Percentiles rank a stretch among this genome's conserved stretches.
Conservation (phyloP, 2,329 filamentous ascomycete species). For the Fusarium sp. region DNA sequence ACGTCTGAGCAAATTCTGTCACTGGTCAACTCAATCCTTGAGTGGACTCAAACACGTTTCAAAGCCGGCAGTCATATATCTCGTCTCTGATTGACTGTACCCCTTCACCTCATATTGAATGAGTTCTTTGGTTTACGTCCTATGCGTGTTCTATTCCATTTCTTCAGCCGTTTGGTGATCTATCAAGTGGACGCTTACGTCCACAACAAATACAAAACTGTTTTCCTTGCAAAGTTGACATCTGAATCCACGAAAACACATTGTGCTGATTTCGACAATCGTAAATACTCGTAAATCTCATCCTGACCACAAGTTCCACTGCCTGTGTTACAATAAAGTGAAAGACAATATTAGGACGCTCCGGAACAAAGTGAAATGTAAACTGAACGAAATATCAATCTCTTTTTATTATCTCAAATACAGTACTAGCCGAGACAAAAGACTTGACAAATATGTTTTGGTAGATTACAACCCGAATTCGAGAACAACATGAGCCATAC, state of each 20-base stretch:
- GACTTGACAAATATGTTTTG: too few species aligned
- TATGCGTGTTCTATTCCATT: neutral
- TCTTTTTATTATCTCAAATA: neutral
- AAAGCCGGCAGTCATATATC: accelerated
- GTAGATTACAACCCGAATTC: too few species aligned
- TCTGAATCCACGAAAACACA: neutral
- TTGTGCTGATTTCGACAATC: neutral
- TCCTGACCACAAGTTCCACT: neutral
- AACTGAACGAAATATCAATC: neutral
- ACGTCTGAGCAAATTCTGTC: neutral
- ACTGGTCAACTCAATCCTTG: accelerated
- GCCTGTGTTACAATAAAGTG: neutral
- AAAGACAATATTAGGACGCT: neutral
- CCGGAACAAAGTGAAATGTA: neutral
- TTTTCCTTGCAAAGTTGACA: neutral
- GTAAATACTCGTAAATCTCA: neutral
- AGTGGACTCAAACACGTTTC: neutral
- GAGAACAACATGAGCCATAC: neutral
- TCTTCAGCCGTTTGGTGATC: neutral
- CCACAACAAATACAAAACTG: neutral
- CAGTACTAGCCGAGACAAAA: too few species aligned
- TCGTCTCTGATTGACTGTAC: neutral
- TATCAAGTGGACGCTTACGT: neutral
- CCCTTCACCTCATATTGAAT: neutral
- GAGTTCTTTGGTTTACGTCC: neutral